A percentile compares a stretch with the other conserved stretches of the same genome.
These are phyloP conservation scores for Talaromyces sp. DNA, from an alignment of 2,329 filamentous ascomycete species.

Conservation along the genomic window DNA sequence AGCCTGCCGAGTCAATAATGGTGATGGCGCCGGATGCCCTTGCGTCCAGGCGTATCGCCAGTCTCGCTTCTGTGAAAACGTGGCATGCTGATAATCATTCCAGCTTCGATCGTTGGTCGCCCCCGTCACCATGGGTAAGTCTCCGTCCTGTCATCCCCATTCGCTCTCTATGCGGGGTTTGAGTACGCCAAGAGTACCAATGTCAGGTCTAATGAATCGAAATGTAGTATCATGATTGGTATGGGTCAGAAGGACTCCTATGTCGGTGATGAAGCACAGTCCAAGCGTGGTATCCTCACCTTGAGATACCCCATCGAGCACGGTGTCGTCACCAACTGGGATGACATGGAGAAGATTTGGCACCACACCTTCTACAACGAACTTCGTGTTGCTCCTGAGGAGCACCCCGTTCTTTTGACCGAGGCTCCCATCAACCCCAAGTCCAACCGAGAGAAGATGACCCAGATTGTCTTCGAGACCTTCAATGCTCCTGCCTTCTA, in stretches of 20 bases:
- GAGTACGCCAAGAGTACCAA: conserved; percentile 1
- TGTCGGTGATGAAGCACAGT: conserved; percentile 99
- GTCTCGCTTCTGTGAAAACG: conserved; percentile 32
- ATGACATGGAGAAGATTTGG: conserved; percentile 99
- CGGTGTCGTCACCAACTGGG: conserved; percentile 99
- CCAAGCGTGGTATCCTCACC: conserved; percentile 99
- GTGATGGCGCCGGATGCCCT: conserved; percentile 22
- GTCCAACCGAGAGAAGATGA: conserved; percentile 99
- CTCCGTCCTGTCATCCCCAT: conserved; percentile 16
- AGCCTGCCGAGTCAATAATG: conserved; percentile 9
- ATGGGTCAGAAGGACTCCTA: conserved; percentile 99
- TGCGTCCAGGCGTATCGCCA: conserved; percentile 24
- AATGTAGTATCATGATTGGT: conserved; percentile 96
- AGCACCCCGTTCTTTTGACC: conserved; percentile 98
- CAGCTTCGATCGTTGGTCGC: conserved; percentile 98
- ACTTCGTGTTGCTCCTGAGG: conserved; percentile 98
- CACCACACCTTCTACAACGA: conserved; percentile 99
- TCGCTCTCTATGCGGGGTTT: conserved; percentile 6
- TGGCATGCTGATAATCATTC: conserved; percentile 20
- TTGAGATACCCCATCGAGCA: conserved; percentile 99
- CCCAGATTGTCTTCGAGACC: conserved; percentile 99
- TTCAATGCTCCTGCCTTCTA: conserved; percentile 99
- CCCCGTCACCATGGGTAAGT: conserved; percentile 99
- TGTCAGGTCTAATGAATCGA: conserved; percentile 2
- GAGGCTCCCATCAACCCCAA: conserved; percentile 99